Evolutionary conservation across 2,329 filamentous ascomycete genomes (phyloP).

Genomic region (Neopestalotiopsis clavispora): DNA sequence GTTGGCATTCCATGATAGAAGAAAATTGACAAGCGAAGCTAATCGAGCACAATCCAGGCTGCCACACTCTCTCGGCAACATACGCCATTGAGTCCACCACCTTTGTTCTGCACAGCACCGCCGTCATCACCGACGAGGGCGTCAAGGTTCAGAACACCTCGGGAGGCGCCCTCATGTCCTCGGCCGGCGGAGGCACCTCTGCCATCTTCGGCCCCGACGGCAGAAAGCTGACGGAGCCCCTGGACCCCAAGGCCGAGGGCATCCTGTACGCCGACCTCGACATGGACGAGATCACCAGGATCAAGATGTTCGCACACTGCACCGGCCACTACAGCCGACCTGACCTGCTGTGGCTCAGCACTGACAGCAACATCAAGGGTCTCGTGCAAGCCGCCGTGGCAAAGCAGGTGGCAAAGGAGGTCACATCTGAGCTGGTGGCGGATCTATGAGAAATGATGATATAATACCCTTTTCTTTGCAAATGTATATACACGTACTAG

Average conservation of each 20-base stretch:
- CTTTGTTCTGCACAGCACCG: constrained; percentile 59
- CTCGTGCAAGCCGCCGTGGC: constrained; percentile 19
- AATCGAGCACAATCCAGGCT: constrained; percentile 28
- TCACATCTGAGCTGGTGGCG: not conserved
- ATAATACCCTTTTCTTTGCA: too few species aligned
- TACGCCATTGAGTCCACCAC: constrained; percentile 62
- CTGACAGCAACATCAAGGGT: constrained; percentile 27
- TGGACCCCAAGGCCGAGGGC: constrained; percentile 39
- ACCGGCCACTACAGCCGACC: constrained; percentile 56
- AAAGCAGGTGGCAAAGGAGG: not conserved
- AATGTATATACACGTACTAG: too few species aligned
- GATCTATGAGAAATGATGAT: not conserved
- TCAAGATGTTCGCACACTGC: constrained; percentile 49
- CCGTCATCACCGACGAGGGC: constrained; percentile 49
- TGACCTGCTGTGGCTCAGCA: constrained; percentile 55
- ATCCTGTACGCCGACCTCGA: constrained; percentile 55
- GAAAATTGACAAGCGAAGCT: too few species aligned
- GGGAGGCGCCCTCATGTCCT: constrained; percentile 43
- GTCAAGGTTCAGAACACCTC: constrained; percentile 47
- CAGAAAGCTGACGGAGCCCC: constrained; percentile 42
- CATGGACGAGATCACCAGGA: constrained; percentile 43
- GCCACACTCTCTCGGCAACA: constrained; percentile 50
- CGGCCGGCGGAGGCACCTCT: constrained; percentile 47
- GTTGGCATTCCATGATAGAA: not conserved
- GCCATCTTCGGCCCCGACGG: constrained; percentile 58